These are phyloP conservation scores for Clavispora santaluciae DNA, from an alignment of 805 yeast species.

Conservation along the genomic window DNA sequence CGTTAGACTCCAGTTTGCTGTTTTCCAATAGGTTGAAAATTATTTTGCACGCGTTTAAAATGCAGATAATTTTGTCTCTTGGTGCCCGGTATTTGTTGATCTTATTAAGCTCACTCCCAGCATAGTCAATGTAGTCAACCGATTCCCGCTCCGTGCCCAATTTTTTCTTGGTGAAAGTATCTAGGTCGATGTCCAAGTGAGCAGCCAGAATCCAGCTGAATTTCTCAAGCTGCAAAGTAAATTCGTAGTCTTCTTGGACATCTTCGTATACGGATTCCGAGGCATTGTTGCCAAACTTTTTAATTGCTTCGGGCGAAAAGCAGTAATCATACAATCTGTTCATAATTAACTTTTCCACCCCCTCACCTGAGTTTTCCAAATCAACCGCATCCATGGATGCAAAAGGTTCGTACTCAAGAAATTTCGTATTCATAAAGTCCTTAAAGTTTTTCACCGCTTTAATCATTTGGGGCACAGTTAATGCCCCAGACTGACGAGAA, in stretches of 20 bases:
- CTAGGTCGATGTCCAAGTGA: constrained; percentile 69
- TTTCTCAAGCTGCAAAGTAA: constrained; percentile 50
- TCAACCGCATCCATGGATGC: constrained; percentile 51
- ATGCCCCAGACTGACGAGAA: constrained; percentile 47
- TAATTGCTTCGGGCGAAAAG: constrained; percentile 70
- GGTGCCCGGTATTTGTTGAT: constrained; percentile 87
- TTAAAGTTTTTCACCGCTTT: constrained; percentile 77
- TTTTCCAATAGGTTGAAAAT: constrained; percentile 82
- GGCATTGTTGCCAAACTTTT: constrained; percentile 7
- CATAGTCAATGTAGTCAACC: constrained; percentile 48
- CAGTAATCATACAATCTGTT: constrained; percentile 73
- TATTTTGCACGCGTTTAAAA: constrained; percentile 87
- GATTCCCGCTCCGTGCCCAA: constrained; percentile 9
- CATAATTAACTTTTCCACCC: constrained; percentile 89
- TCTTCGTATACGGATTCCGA: constrained; percentile 48
- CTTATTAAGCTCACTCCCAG: constrained; percentile 69
- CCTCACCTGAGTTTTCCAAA: constrained; percentile 75
- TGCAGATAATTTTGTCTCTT: constrained; percentile 87
- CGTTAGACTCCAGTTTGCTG: constrained; percentile 67
- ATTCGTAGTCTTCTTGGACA: constrained; percentile 50
- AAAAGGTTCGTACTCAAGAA: constrained; percentile 67
- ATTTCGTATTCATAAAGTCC: constrained; percentile 60
- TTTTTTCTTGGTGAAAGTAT: constrained; percentile 32
- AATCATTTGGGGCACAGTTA: constrained; percentile 74
- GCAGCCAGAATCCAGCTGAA: constrained; percentile 68